Base-by-base conservation (phyloP, 805 yeast species). In the Wickerhamiella qilinensis region DNA sequence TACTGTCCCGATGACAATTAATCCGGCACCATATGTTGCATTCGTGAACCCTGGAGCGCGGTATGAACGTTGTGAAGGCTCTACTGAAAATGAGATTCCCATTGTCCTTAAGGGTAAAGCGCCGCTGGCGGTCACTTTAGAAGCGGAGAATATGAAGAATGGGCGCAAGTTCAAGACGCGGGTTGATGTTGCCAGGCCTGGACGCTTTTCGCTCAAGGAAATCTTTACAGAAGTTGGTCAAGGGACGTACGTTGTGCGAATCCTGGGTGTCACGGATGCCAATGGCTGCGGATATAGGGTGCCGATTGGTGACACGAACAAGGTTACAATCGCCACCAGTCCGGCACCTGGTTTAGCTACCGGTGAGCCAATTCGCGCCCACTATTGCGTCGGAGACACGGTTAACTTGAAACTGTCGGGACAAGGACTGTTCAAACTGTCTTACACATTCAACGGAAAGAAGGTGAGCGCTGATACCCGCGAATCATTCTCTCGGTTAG, bases 351-450 rank as follows among this genome's bases (percentile, higher is more conserved):
- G 11, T 6, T 4, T 32, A 5, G 17, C 15, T 4, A 16, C 18
- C 11, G 17, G 15, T 12, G 15, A 19, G 25, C 17, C 14, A 6
- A 5, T 32, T 9, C 24, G 35, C 19, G 24, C n/a, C 5, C 70
- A 78, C 49, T 78, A 75, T 51, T 91, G 99, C 68, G 94, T 88
- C 20, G 99, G 98, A 9, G 97, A 88, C 44, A 78, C 80, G 43
- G 71, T 91, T 20, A 67, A 78, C 1, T 82, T 82, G 53, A 70
- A 77, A 44, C 57, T 88, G 44, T 70, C 71, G 14, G 97, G 97
- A 2, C 62, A 71, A 3, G 72, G 93, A 0, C 95, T 95, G 17
- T 84, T 84, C 54, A 68, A 68, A 1, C 68, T 93, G 3, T 70
- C 63, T 37, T 91, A 91, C 54, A 68, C 68, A 20, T 86, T 88